A percentile compares a stretch with the other conserved stretches of the same genome.
These are phyloP conservation scores for Eucalyptus leucophloia DNA, from an alignment of 345 rosid species.

Conservation along the genomic window DNA sequence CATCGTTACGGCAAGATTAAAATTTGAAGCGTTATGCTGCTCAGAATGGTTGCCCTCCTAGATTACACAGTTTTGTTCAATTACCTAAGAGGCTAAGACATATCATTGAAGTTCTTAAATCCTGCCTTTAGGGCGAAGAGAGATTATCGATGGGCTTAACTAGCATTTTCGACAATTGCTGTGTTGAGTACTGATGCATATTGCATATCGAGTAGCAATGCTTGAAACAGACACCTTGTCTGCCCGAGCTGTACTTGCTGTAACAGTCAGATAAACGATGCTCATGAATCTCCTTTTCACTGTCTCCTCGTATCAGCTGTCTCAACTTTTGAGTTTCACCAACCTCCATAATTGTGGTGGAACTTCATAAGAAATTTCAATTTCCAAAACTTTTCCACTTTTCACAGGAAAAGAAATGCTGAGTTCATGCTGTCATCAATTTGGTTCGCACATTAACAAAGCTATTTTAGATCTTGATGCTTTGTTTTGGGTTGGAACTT, in stretches of 20 bases:
- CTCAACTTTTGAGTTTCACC: background rate
- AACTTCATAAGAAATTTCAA: background rate
- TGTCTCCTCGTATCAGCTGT: background rate
- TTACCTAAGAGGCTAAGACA: background rate
- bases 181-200: background rate
- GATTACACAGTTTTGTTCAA: background rate
- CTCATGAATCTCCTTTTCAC: accelerated
- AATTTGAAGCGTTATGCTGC: background rate
- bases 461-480: background rate
- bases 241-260: accelerated
- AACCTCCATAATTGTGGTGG: background rate
- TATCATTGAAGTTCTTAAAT: background rate
- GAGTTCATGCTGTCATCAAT: background rate
- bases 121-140: accelerated
- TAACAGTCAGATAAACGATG: background rate
- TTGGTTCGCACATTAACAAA: background rate
- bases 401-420: background rate
- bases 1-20: background rate
- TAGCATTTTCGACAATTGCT: background rate
- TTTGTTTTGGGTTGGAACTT: background rate
- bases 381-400: background rate
- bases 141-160: background rate
- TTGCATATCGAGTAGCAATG: background rate
- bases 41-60: background rate
- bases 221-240: background rate